A percentile compares a stretch with the other conserved stretches of the same genome.
phyloP scores from a whole-genome alignment of 768 basidiomycete genomes.

The Tubosaeta brunneosetosa region DNA sequence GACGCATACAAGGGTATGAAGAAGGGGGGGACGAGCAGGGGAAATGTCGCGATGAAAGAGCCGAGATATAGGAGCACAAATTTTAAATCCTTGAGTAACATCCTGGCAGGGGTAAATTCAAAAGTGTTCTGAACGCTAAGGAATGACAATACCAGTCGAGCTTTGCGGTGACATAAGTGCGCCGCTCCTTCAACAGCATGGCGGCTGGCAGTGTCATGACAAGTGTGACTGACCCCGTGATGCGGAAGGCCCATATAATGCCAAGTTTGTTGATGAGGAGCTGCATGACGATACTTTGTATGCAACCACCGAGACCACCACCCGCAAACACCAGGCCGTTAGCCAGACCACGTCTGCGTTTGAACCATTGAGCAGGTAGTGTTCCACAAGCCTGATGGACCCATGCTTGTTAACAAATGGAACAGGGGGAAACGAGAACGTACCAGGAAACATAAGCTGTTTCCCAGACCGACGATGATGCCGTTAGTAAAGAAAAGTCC shows the following conservation, averaged over 20 bases:
- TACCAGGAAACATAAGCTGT: slow-evolving; percentile 25
- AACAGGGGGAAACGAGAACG: neutral
- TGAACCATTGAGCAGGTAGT: slow-evolving; percentile 34
- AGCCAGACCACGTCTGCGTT: slow-evolving; percentile 29
- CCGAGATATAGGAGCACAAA: slow-evolving; percentile 29
- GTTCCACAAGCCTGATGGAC: slow-evolving; percentile 25
- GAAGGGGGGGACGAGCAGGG: slow-evolving; percentile 34
- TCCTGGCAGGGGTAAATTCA: slow-evolving; percentile 13
- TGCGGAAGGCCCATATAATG: slow-evolving; percentile 30
- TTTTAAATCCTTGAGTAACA: slow-evolving; percentile 27
- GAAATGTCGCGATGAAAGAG: slow-evolving; percentile 33
- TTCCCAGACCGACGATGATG: slow-evolving; percentile 27
- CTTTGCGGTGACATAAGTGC: slow-evolving; percentile 11
- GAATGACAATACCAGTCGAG: slow-evolving; percentile 20
- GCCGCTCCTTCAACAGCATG: slow-evolving; percentile 25
- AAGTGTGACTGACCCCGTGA: slow-evolving; percentile 28
- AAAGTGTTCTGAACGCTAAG: neutral
- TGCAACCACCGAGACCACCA: slow-evolving; percentile 31
- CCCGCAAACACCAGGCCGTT: slow-evolving; percentile 33
- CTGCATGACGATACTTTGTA: slow-evolving; percentile 27
- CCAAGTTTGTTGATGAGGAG: slow-evolving; percentile 25
- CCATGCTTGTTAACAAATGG: neutral
- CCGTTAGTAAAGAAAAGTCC: slow-evolving; percentile 30
- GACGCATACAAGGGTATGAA: slow-evolving; percentile 35
- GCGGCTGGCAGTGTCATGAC: slow-evolving; percentile 24